phyloP scores from a whole-genome alignment of 257 asterid genomes.

The Craterostigma plantagineum region DNA sequence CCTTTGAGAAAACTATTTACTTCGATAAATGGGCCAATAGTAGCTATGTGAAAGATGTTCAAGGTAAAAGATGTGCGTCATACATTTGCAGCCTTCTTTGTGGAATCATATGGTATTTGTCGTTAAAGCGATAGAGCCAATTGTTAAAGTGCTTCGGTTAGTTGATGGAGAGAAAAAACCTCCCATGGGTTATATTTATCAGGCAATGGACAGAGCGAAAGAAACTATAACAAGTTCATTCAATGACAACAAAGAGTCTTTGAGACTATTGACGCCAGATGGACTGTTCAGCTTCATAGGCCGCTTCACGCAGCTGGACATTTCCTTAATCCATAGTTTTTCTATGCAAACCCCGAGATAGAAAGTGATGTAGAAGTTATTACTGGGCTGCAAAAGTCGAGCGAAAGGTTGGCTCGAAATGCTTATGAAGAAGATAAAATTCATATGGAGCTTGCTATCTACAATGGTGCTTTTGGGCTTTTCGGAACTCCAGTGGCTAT shows the following conservation, averaged over 20 bases:
- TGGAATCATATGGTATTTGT: constrained; percentile 4
- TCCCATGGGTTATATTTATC: constrained; percentile 4
- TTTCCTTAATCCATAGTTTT: constrained; percentile 3
- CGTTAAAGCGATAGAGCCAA: neutral
- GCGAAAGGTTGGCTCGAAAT: neutral
- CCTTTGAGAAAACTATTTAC: neutral
- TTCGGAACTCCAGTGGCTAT: neutral
- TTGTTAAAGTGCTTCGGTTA: neutral
- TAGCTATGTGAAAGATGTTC: neutral
- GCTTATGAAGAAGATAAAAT: neutral
- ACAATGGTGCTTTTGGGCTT: neutral
- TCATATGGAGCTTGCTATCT: neutral
- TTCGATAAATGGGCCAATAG: neutral
- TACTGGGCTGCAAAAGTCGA: neutral
- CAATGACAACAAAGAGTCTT: neutral
- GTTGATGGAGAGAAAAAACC: constrained; percentile 2
- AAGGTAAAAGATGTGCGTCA: neutral
- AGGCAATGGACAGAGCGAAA: neutral
- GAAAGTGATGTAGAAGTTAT: neutral
- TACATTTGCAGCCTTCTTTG: neutral
- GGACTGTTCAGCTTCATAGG: neutral
- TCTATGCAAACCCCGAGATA: neutral
- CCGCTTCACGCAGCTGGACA: constrained; percentile 4
- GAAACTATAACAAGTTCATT: neutral
- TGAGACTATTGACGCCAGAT: constrained; percentile 6